Conservation (phyloP, 2,329 filamentous ascomycete species). For the Exophiala lecanii-corni region DNA sequence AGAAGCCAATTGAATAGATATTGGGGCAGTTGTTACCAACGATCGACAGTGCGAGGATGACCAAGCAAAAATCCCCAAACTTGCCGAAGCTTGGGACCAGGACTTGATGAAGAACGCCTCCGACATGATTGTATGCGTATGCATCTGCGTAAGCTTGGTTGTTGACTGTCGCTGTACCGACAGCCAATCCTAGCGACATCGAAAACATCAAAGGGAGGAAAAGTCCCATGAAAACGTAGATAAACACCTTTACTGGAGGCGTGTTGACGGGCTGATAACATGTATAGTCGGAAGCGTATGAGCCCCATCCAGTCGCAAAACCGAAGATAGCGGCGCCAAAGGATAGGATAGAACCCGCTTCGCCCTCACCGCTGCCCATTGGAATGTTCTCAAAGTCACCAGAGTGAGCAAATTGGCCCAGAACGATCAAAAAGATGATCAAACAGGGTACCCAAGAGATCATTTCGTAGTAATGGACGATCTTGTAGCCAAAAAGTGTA, state of each 20-base stretch:
- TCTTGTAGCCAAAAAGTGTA: constrained; percentile 69
- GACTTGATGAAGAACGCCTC: constrained; percentile 63
- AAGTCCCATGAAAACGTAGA: constrained; percentile 65
- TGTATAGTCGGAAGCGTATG: constrained; percentile 72
- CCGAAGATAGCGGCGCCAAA: constrained; percentile 64
- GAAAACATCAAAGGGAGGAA: constrained; percentile 69
- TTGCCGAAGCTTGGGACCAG: constrained; percentile 59
- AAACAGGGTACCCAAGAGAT: constrained; percentile 70
- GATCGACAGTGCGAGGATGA: constrained; percentile 62
- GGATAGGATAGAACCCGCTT: constrained; percentile 59
- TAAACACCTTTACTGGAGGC: constrained; percentile 59
- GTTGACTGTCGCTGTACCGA: constrained; percentile 59
- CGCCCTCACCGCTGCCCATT: constrained; percentile 54
- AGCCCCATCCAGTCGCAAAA: constrained; percentile 69
- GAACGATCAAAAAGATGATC: constrained; percentile 67
- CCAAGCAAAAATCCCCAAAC: constrained; percentile 69
- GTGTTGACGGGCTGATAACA: constrained; percentile 67
- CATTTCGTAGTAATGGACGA: constrained; percentile 73
- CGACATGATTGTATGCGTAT: constrained; percentile 55
- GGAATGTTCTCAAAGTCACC: constrained; percentile 60
- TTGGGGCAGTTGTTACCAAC: constrained; percentile 69
- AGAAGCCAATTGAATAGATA: constrained; percentile 66
- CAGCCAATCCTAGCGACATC: constrained; percentile 66
- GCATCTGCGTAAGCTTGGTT: constrained; percentile 53
- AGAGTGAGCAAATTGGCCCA: constrained; percentile 63